Conservation (phyloP, 331 rosid genomes). For the Rosa hybrid region DNA sequence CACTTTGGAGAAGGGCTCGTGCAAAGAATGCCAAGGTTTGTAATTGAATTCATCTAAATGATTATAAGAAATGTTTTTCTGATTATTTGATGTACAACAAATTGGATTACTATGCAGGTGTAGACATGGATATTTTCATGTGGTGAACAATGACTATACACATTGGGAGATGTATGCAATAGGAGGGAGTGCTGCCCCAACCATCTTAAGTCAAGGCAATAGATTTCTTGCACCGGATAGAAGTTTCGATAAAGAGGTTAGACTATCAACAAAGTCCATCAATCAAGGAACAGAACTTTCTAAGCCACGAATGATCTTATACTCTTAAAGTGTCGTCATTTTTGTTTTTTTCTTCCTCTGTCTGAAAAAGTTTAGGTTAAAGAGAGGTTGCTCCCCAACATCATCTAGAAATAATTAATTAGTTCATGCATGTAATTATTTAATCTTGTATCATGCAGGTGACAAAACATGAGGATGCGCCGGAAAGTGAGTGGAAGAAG, state of each 20-base stretch:
- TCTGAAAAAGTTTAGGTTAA: too few species aligned
- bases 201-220: slow-evolving; percentile 84
- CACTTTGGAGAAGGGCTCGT: slow-evolving; percentile 94
- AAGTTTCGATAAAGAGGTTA: slow-evolving; percentile 53
- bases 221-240: slow-evolving; percentile 71
- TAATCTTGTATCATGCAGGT: slow-evolving; percentile 24
- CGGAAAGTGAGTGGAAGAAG: slow-evolving; percentile 56
- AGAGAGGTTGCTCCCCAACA: too few species aligned
- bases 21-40: slow-evolving; percentile 92
- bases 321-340: too few species aligned
- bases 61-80: too few species aligned
- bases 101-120: slow-evolving; percentile 45
- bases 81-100: neutral
- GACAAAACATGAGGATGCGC: slow-evolving; percentile 76
- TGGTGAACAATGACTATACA: slow-evolving; percentile 87
- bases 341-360: too few species aligned
- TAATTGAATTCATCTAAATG: neutral
- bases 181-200: slow-evolving; percentile 88
- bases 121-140: slow-evolving; percentile 80
- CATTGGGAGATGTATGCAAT: slow-evolving; percentile 98
- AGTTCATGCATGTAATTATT: neutral
- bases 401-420: neutral
- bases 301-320: neutral
- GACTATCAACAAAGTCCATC: neutral
- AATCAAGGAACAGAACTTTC: neutral